Evolutionary conservation across 2,329 filamentous ascomycete species (phyloP).

Genomic region (Talaromyces verruculosus): DNA sequence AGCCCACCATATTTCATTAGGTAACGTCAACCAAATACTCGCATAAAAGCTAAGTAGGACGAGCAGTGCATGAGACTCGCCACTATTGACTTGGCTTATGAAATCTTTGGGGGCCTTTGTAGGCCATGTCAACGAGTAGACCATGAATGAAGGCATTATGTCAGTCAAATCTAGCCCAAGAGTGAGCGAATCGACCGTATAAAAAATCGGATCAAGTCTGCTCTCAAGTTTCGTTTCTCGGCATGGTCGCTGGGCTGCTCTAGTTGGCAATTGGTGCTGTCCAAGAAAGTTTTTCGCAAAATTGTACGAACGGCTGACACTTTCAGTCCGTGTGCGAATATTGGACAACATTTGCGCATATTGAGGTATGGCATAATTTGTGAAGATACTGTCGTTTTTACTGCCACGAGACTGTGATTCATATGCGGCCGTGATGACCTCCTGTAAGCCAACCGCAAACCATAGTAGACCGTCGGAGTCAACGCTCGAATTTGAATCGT

Average conservation of each 20-base stretch:
- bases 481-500: background rate
- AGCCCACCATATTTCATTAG: background rate
- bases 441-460: slow-evolving; percentile 1
- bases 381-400: background rate
- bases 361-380: slow-evolving; percentile 2
- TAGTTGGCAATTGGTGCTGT: background rate
- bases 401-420: background rate
- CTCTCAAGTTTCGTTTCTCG: background rate
- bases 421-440: slow-evolving; percentile 7
- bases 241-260: background rate
- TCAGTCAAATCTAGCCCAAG: slow-evolving; percentile 5
- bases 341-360: background rate
- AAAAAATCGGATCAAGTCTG: slow-evolving; percentile 2
- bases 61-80: background rate
- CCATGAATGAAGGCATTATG: slow-evolving; percentile 9
- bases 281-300: slow-evolving; percentile 8
- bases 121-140: slow-evolving; percentile 2
- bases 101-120: background rate
- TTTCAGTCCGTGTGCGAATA: slow-evolving; percentile 1
- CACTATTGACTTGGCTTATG: background rate
- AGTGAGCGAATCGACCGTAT: background rate
- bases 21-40: background rate
- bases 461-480: slow-evolving; percentile 5
- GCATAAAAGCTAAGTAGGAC: slow-evolving; percentile 11
- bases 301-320: background rate